These are phyloP conservation scores for Daldinia concentrica DNA, from an alignment of 495 filamentous ascomycete genomes.

Conservation along the genomic window DNA sequence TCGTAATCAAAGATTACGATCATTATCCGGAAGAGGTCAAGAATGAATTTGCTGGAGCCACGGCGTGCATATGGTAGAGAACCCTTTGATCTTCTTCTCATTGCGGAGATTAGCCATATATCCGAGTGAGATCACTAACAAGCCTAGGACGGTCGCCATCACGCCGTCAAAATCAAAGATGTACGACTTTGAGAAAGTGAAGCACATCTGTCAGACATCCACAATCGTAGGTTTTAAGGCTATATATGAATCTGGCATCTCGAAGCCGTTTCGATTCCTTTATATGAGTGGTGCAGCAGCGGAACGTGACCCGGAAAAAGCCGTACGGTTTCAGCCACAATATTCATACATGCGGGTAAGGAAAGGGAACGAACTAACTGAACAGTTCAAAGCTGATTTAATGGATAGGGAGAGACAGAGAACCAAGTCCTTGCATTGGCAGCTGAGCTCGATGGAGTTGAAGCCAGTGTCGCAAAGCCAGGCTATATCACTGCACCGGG, in stretches of 20 bases:
- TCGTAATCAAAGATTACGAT: conserved; percentile 53
- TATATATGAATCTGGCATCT: conserved; percentile 45
- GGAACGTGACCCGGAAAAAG: conserved; percentile 53
- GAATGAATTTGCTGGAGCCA: conserved; percentile 55
- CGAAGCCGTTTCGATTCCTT: conserved; percentile 56
- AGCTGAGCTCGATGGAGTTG: conserved; percentile 44
- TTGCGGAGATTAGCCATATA: conserved; percentile 10
- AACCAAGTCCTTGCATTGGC: conserved; percentile 53
- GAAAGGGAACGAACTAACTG: background rate
- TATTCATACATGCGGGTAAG: conserved; percentile 56
- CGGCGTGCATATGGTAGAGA: conserved; percentile 61
- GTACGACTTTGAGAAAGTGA: conserved; percentile 53
- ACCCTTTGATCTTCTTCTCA: background rate
- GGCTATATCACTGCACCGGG: conserved; percentile 50
- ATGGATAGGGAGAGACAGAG: conserved; percentile 54
- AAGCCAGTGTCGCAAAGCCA: conserved; percentile 52
- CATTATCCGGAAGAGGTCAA: conserved; percentile 53
- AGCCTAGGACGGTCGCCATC: conserved; percentile 55
- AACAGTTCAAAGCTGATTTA: conserved; percentile 3
- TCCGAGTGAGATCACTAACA: conserved; percentile 17
- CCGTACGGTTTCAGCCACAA: conserved; percentile 45
- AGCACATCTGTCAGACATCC: conserved; percentile 55
- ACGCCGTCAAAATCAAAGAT: conserved; percentile 51
- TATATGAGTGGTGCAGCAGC: conserved; percentile 56
- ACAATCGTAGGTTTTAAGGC: conserved; percentile 52